Conservation (phyloP, 2,329 filamentous ascomycete genomes). For the Pseudodiploospora longispora region DNA sequence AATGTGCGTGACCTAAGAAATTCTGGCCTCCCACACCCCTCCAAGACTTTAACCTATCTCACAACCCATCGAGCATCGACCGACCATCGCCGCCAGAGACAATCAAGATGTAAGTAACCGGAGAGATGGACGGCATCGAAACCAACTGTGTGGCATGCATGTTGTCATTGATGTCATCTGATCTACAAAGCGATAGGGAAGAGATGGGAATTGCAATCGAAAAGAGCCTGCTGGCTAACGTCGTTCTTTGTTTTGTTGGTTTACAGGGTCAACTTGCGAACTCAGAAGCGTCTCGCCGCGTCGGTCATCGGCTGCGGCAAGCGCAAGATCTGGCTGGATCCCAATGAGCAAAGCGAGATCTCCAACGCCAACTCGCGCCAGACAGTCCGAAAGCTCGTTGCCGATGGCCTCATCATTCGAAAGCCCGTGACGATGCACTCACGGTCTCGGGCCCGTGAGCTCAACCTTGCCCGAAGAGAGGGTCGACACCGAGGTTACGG, state of each 20-base stretch:
- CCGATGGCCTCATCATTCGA: constrained; percentile 99
- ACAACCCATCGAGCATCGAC: constrained; percentile 28
- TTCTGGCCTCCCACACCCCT: constrained; percentile 32
- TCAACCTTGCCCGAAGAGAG: constrained; percentile 89
- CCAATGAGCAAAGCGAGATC: constrained; percentile 98
- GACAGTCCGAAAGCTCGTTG: constrained; percentile 98
- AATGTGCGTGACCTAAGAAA: constrained; percentile 30
- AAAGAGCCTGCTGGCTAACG: constrained; percentile 18
- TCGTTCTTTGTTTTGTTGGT: constrained; percentile 13
- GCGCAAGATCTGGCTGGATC: constrained; percentile 99
- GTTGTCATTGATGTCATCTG: too few relatives aligned
- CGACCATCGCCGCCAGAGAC: constrained; percentile 32
- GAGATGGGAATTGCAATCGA: not conserved
- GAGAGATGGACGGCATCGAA: constrained; percentile 6
- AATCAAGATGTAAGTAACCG: constrained; percentile 37
- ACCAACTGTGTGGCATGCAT: too few relatives aligned
- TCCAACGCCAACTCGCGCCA: constrained; percentile 99
- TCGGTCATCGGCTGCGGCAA: constrained; percentile 98
- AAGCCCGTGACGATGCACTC: constrained; percentile 99
- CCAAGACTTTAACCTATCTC: constrained; percentile 27
- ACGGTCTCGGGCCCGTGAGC: constrained; percentile 87
- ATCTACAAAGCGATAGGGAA: too few relatives aligned
- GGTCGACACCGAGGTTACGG: constrained; percentile 98
- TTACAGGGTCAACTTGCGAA: constrained; percentile 94
- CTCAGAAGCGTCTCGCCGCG: constrained; percentile 99